Base-by-base conservation (phyloP, 495 filamentous ascomycete genomes). In the Emericellopsis terricola region DNA sequence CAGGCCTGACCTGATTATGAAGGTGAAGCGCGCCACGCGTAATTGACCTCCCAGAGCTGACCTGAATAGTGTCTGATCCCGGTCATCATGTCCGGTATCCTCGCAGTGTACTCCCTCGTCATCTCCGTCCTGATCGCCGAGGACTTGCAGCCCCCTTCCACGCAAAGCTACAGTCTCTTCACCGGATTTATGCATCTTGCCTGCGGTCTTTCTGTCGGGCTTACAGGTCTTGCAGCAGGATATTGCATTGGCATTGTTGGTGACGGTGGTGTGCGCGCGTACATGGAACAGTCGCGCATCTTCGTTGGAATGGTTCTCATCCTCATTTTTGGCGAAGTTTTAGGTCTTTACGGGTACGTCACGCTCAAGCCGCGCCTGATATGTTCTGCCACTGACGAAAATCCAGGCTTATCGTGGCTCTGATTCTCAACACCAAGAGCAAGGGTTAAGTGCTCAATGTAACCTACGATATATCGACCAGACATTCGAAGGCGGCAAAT, bases 271-370 rank as follows among this genome's bases (percentile, higher is more conserved):
- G 85, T 93, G 31, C 69, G 89, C 40, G 71, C 84, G 31, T 99
- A 91, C 57, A 91, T 99, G 86, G 72, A 76, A 42, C 89, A 99
- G 57, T 86, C 78, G 15, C 73, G 86, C 34, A 75, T 99, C 29
- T 99, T 94, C 45, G 89, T 99, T 23, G 89, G 89, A 53, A 94
- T 96, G 89, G 87, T 97, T 38, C 54, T 97, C 45, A 94, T 97
- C 40, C 66, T 97, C 43, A 97, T 97, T 71, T 97, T 97, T 51
- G 87, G 81, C 31, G 89, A 99, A 65, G 89, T 99, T 15, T 55
- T 99, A 42, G 89, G 89, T 45, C 75, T 99, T 27, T 99, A 99
- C 49, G 91, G 91, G 78, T 91, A 69, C 42, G 78, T 64, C 39
- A n/a, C n/a, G n/a, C n/a, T n/a, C n/a, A n/a, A n/a, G n/a, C n/a